Percentiles rank a stretch among this genome's conserved stretches.
These are phyloP conservation scores for Coemansia sp. DNA, from an alignment of 192 early-diverging fungal species.

Conservation along the genomic window DNA sequence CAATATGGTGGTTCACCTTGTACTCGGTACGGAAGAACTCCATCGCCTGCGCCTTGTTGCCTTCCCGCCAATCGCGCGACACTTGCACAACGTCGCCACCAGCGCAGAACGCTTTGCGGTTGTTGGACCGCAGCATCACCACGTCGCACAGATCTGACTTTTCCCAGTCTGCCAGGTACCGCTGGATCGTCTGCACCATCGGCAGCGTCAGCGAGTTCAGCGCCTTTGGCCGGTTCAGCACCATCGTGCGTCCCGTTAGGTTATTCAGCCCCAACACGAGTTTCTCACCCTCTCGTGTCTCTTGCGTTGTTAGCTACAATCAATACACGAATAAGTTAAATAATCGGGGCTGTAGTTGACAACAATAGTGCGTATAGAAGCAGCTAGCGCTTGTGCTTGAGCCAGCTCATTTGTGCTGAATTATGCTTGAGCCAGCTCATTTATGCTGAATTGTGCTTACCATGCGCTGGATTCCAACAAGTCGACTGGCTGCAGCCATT, in stretches of 20 bases:
- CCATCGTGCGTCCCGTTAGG: conserved; percentile 59
- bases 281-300: conserved; percentile 30
- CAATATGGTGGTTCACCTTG: conserved; percentile 87
- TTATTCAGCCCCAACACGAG: conserved; percentile 40
- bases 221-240: conserved; percentile 76
- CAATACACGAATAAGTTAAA: too few species aligned
- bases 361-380: too few species aligned
- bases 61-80: conserved; percentile 46
- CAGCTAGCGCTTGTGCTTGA: too few species aligned
- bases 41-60: conserved; percentile 54
- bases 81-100: conserved; percentile 77
- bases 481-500: not conserved
- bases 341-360: too few species aligned
- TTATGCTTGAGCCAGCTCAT: too few species aligned
- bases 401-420: too few species aligned
- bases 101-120: conserved; percentile 84
- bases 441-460: not conserved
- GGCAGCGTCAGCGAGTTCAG: conserved; percentile 82
- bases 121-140: conserved; percentile 77
- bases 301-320: conserved; percentile 26
- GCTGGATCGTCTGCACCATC: conserved; percentile 82
- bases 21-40: conserved; percentile 93
- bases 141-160: conserved; percentile 84
- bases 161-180: conserved; percentile 85
- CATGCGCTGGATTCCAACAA: conserved; percentile 11